Evolutionary conservation across 2,329 filamentous ascomycete genomes (phyloP), one percentile per base, ranked within the genome.

Genomic region (Pezicula rhizophila): DNA sequence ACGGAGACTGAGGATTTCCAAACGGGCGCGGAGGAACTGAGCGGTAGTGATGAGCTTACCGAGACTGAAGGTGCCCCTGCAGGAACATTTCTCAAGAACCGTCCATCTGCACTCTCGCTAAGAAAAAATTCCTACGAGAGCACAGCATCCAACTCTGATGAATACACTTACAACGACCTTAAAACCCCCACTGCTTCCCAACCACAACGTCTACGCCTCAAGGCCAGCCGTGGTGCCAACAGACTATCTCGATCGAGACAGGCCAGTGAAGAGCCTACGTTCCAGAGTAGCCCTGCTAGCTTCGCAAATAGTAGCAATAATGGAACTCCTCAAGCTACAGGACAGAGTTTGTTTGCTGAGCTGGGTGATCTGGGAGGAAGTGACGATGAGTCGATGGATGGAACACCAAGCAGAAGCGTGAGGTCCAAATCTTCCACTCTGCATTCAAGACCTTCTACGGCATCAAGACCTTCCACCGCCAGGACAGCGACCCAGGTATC

Each of bases 1-100:
- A 96, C 89, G 0, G 91, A 95, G 69, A 95, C 90, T 10, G 92
- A 97, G 58, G 89, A 89, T 54, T 97, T 97, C 79, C 87, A 95
- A 65, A 96, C 92, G 4, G 90, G 88, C n/a, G 80, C 83, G 14
- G 93, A 97, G 59, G 87, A 89, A 18, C 69, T 82, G 46, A 90
- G 84, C 61, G 86, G 82, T 49, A 89, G 89, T 52, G 86, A 90
- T 57, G 75, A 69, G 3, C 73, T 87, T 42, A 95, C 90, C 1
- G 92, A 96, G 69, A 97, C 91, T 1, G 92, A 96, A 65, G 73
- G 63, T 46, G 68, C 64, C 35, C 66, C 63, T 14, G 56, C 48
- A 46, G 62, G 57, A 45, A 65, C 59, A 37, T 46, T 62, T 43
- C 63, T 63, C 15, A 64, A 64, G 15, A 64, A 61, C 42, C 73